Evolutionary conservation across 2,329 filamentous ascomycete species (phyloP).

Genomic region (Fusarium sp.): DNA sequence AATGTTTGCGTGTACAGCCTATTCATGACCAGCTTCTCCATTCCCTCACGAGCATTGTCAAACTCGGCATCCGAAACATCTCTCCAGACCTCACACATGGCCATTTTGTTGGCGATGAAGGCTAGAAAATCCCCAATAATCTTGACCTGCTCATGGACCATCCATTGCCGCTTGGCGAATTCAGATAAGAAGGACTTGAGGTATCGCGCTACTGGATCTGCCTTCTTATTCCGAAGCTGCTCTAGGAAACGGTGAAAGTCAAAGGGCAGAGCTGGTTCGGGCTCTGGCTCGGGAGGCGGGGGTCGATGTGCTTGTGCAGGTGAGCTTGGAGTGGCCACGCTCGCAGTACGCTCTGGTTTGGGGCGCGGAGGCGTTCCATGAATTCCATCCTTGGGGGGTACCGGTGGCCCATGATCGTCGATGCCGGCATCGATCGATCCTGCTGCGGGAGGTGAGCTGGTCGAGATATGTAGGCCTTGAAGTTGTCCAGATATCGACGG

Average conservation of each 20-base stretch:
- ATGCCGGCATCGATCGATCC: slow-evolving; percentile 49
- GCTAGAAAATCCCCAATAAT: slow-evolving; percentile 96
- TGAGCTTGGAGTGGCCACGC: slow-evolving; percentile 52
- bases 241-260: slow-evolving; percentile 98
- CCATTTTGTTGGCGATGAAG: slow-evolving; percentile 99
- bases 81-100: slow-evolving; percentile 93
- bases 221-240: slow-evolving; percentile 92
- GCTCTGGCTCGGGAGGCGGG: slow-evolving; percentile 75
- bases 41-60: slow-evolving; percentile 96
- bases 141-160: slow-evolving; percentile 99
- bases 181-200: slow-evolving; percentile 92
- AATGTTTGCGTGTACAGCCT: slow-evolving; percentile 94
- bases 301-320: slow-evolving; percentile 65
- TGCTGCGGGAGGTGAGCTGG: slow-evolving; percentile 51
- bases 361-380: slow-evolving; percentile 49
- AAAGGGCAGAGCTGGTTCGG: slow-evolving; percentile 86
- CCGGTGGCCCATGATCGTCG: slow-evolving; percentile 62
- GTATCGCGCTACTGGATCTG: slow-evolving; percentile 96
- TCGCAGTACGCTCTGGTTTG: slow-evolving; percentile 50
- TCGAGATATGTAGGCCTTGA: slow-evolving; percentile 53
- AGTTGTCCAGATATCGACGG: slow-evolving; percentile 58
- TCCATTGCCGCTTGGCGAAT: slow-evolving; percentile 98
- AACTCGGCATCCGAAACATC: slow-evolving; percentile 97
- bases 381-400: slow-evolving; percentile 67
- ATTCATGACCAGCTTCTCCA: slow-evolving; percentile 99